Evolutionary conservation across 345 rosid species (phyloP).

Genomic region (Rhodamnia argentea): DNA sequence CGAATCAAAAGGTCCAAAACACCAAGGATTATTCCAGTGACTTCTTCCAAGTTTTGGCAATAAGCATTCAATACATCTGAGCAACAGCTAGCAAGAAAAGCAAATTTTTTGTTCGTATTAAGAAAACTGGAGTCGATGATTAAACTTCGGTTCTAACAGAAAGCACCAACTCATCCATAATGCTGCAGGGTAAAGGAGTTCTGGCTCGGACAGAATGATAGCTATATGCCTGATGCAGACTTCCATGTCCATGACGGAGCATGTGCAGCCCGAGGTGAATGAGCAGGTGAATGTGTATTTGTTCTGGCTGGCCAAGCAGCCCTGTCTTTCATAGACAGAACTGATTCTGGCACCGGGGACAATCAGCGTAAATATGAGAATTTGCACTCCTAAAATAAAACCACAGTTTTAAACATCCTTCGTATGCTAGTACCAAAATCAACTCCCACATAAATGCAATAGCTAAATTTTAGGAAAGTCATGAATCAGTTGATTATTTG

Average conservation of each 20-base stretch:
- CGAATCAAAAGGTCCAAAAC: neutral
- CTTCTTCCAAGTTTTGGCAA: neutral
- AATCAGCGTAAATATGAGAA: neutral
- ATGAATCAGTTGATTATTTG: neutral
- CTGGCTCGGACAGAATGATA: neutral
- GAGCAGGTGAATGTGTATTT: neutral
- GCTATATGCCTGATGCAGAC: neutral
- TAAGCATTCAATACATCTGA: neutral
- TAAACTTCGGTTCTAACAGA: neutral
- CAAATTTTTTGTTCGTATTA: neutral
- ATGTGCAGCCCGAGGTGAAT: neutral
- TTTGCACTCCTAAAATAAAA: neutral
- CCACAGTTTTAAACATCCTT: neutral
- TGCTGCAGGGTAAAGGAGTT: neutral
- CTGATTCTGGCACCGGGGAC: neutral
- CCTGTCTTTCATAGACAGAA: neutral
- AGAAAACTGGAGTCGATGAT: neutral
- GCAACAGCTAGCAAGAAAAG: neutral
- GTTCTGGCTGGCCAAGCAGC: neutral
- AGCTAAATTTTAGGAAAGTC: neutral
- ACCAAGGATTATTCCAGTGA: neutral
- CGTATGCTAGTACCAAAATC: neutral
- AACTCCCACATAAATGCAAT: neutral
- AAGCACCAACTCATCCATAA: neutral
- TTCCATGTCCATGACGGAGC: neutral